phyloP scores from a whole-genome alignment of 2,329 filamentous ascomycete species.

The Cladosporium colombiae region DNA sequence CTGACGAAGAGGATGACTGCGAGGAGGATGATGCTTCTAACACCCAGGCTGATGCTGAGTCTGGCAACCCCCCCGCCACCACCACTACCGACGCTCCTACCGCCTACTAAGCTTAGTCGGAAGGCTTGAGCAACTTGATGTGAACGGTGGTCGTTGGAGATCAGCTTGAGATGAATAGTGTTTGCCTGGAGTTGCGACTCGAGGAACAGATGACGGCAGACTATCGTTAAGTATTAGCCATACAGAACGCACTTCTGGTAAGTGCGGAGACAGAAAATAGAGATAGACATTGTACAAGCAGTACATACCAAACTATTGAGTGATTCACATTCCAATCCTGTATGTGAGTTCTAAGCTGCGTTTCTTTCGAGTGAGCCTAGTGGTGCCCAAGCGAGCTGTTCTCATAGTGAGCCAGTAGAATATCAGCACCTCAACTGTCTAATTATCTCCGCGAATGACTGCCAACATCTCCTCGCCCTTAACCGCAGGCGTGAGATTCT shows the following conservation, averaged over 20 bases:
- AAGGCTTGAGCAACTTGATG: background rate
- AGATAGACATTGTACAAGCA: background rate
- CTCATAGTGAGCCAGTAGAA: background rate
- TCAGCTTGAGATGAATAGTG: background rate
- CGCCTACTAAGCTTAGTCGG: background rate
- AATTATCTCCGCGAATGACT: conserved; percentile 8
- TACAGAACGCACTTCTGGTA: background rate
- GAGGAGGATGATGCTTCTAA: conserved; percentile 8
- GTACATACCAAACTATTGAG: background rate
- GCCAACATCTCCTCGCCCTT: conserved; percentile 48
- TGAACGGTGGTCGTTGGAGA: background rate
- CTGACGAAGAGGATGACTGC: conserved; percentile 18
- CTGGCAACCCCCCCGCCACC: conserved; percentile 11
- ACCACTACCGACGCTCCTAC: background rate
- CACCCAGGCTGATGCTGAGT: conserved; percentile 20
- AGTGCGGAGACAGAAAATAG: background rate
- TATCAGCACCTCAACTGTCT: background rate
- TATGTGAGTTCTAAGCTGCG: background rate
- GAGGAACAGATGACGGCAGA: background rate
- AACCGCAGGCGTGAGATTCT: conserved; percentile 79
- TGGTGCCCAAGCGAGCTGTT: background rate
- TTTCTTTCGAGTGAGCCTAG: background rate
- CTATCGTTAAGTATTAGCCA: background rate
- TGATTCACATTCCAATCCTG: background rate
- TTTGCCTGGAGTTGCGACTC: background rate